Conservation (phyloP, 1,139 yeast genomes). For the Candida sojae region DNA sequence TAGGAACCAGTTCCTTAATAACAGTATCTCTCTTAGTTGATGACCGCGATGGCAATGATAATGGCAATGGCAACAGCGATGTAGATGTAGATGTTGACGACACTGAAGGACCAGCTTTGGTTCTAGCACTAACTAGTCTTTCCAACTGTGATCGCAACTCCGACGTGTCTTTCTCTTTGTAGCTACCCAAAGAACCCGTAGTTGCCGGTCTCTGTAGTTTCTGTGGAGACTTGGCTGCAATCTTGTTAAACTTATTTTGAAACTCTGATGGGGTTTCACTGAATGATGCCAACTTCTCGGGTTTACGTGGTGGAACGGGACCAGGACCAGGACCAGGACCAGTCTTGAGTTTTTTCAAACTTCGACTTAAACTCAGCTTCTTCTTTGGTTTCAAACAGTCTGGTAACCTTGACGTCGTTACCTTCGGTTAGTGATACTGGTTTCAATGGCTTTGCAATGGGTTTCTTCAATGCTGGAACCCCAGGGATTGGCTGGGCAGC, state of each 20-base stretch:
- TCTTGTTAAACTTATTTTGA: conserved; percentile 12
- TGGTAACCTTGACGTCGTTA: not conserved
- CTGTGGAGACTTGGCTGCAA: conserved; percentile 12
- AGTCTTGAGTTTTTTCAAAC: conserved; percentile 8
- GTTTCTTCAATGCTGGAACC: not conserved
- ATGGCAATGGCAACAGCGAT: too few species aligned
- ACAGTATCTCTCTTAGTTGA: conserved; percentile 9
- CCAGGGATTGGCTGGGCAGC: conserved; percentile 10
- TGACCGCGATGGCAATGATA: not conserved
- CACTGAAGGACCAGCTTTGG: not conserved
- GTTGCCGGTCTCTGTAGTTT: conserved; percentile 12
- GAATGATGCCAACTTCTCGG: not conserved
- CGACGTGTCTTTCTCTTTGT: conserved; percentile 25
- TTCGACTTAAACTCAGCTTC: conserved; percentile 7
- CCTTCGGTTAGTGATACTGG: not conserved
- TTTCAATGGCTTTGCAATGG: conserved; percentile 3
- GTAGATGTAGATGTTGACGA: not conserved
- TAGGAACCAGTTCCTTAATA: conserved; percentile 13
- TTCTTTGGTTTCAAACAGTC: conserved; percentile 3
- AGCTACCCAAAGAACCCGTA: conserved; percentile 18
- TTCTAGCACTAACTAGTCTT: conserved; percentile 13
- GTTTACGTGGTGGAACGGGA: conserved; percentile 5
- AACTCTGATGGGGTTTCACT: conserved; percentile 14
- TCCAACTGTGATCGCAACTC: conserved; percentile 25
- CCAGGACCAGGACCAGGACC: conserved; percentile 1